Evolutionary conservation across 768 basidiomycete species (phyloP).

Genomic region (Cyclocybe aegerita): DNA sequence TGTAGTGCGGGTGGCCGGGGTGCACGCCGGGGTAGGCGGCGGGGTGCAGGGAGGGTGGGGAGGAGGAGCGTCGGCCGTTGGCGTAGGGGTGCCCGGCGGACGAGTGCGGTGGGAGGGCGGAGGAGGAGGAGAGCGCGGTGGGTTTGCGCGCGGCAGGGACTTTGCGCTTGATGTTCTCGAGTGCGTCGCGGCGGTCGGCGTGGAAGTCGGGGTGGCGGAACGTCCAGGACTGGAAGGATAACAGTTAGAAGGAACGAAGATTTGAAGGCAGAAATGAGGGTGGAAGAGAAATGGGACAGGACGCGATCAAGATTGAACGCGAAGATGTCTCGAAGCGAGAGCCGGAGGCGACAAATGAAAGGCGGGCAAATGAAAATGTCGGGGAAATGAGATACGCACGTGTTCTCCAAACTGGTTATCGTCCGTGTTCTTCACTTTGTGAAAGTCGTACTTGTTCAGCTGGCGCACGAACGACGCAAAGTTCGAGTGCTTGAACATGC

Average conservation of each 20-base stretch:
- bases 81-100: too few relatives aligned
- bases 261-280: not conserved
- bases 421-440: conserved; percentile 92
- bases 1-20: not conserved
- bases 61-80: conserved; percentile 6
- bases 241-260: not conserved
- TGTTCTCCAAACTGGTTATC: conserved; percentile 71
- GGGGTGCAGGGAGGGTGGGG: conserved; percentile 18
- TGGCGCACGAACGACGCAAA: conserved; percentile 92
- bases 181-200: conserved; percentile 50
- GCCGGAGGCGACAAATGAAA: not conserved
- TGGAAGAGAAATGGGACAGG: not conserved
- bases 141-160: conserved; percentile 47
- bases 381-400: conserved; percentile 29
- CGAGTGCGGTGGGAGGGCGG: conserved; percentile 15
- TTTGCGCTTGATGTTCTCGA: conserved; percentile 62
- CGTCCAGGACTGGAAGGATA: conserved; percentile 44
- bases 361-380: not conserved
- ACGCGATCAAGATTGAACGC: too few relatives aligned
- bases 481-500: conserved; percentile 94
- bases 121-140: conserved; percentile 19
- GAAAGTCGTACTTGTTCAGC: conserved; percentile 95
- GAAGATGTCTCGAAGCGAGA: too few relatives aligned
- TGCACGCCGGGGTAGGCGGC: conserved; percentile 1
- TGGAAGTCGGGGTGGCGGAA: conserved; percentile 63